These are phyloP conservation scores for Drosera spatulata DNA, from an alignment of 179 eudicot genomes.

Conservation along the genomic window DNA sequence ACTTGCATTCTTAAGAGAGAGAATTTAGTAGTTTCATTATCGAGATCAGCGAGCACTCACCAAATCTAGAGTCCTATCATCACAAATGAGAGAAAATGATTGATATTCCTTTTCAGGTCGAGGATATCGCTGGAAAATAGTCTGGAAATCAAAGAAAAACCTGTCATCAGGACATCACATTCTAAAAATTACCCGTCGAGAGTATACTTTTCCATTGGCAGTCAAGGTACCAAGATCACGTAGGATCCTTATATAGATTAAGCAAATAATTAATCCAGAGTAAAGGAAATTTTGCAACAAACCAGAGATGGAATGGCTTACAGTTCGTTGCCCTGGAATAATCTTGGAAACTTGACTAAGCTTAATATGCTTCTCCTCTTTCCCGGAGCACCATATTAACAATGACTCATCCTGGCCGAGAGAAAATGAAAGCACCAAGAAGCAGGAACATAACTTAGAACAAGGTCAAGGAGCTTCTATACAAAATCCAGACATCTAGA, in stretches of 20 bases:
- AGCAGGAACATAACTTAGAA: slow-evolving; percentile 1
- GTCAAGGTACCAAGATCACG: no score
- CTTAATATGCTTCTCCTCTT: slow-evolving; percentile 74
- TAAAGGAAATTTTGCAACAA: background rate
- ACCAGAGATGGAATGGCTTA: slow-evolving; percentile 22
- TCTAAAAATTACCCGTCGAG: no score
- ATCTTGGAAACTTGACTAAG: slow-evolving; percentile 62
- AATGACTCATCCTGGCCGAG: slow-evolving; percentile 62
- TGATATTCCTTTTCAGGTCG: slow-evolving; percentile 81
- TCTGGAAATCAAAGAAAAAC: slow-evolving; percentile 25
- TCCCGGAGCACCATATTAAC: slow-evolving; percentile 73
- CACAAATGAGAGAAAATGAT: slow-evolving; percentile 60
- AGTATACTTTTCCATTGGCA: no score
- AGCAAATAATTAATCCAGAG: no score
- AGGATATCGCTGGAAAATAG: slow-evolving; percentile 66
- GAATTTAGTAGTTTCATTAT: background rate
- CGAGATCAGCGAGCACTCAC: slow-evolving; percentile 23
- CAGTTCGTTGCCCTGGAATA: slow-evolving; percentile 91
- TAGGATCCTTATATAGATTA: no score
- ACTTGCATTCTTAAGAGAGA: background rate
- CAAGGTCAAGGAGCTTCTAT: background rate
- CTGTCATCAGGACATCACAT: background rate
- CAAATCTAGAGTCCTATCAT: slow-evolving; percentile 58
- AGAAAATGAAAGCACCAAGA: slow-evolving; percentile 2
- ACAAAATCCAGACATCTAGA: no score